Conservation (phyloP, 2,329 filamentous ascomycete genomes). For the Lecanoromycetidae sp. region DNA sequence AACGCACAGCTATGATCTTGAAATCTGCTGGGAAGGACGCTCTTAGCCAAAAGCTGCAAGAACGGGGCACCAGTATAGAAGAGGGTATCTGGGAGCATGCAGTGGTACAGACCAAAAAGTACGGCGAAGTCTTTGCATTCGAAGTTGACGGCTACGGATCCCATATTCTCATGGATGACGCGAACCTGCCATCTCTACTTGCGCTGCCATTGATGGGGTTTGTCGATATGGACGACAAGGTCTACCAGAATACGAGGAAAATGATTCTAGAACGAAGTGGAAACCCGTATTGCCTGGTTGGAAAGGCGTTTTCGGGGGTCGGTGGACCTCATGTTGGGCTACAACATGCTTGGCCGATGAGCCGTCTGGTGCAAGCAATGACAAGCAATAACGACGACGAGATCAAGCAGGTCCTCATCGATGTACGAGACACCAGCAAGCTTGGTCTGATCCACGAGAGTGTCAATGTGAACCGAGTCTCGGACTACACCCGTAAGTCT, state of each 20-base stretch:
- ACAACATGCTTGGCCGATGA: conserved; percentile 95
- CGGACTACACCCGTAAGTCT: conserved; percentile 60
- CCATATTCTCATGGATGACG: conserved; percentile 76
- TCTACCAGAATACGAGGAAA: conserved; percentile 48
- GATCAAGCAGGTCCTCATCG: conserved; percentile 58
- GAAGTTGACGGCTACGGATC: conserved; percentile 82
- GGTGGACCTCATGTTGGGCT: conserved; percentile 72
- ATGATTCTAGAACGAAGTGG: conserved; percentile 63
- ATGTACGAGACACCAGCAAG: conserved; percentile 62
- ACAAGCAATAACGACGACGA: conserved; percentile 74
- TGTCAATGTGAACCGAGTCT: conserved; percentile 62
- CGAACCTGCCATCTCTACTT: conserved; percentile 71
- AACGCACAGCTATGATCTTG: conserved; percentile 61
- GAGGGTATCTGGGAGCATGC: conserved; percentile 76
- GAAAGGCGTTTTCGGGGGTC: conserved; percentile 69
- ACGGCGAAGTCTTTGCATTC: conserved; percentile 70
- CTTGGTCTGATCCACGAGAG: conserved; percentile 86
- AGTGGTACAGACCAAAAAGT: conserved; percentile 61
- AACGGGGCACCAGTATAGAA: conserved; percentile 53
- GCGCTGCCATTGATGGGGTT: conserved; percentile 71
- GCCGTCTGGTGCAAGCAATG: conserved; percentile 78
- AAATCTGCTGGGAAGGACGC: conserved; percentile 43
- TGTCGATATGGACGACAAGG: conserved; percentile 31
- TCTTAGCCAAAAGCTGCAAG: conserved; percentile 38
- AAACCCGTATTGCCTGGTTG: conserved; percentile 81